Conservation (phyloP, 495 filamentous ascomycete genomes). For the Penicillium malachiteum region DNA sequence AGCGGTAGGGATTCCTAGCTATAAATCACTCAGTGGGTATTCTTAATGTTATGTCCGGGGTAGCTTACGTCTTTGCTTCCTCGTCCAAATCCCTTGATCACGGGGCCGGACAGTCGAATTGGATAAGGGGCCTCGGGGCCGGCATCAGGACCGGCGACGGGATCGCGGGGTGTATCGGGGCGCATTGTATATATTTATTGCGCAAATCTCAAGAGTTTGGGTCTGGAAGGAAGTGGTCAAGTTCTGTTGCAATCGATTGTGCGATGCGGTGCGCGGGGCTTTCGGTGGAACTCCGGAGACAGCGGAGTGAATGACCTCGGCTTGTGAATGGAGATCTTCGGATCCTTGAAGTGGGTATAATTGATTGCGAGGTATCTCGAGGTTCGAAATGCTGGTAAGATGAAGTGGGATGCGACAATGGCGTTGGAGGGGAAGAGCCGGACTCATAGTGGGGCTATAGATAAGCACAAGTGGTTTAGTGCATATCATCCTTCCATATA, state of each 20-base stretch:
- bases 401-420: constrained; percentile 4
- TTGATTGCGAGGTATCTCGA: too few relatives aligned
- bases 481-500: not conserved
- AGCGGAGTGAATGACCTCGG: not conserved
- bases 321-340: not conserved
- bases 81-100: constrained; percentile 91
- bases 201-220: not conserved
- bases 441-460: constrained; percentile 9
- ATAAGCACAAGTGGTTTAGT: constrained; percentile 8
- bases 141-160: constrained; percentile 63
- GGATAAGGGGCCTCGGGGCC: constrained; percentile 81
- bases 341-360: too few relatives aligned
- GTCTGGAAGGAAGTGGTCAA: not conserved
- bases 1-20: constrained; percentile 94
- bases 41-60: not conserved
- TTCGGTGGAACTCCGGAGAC: not conserved
- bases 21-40: constrained; percentile 1
- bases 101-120: constrained; percentile 72
- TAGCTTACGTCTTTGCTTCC: constrained; percentile 71
- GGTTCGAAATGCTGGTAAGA: too few relatives aligned
- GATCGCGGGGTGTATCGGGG: constrained; percentile 51
- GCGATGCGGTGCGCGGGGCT: not conserved
- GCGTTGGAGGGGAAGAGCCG: constrained; percentile 2
- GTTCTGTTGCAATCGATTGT: not conserved
- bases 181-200: constrained; percentile 27